A percentile compares a stretch with the other conserved stretches of the same genome.
Evolutionary conservation across 2,329 filamentous ascomycete species (phyloP).

Genomic region (Ambrosiella cleistominuta): DNA sequence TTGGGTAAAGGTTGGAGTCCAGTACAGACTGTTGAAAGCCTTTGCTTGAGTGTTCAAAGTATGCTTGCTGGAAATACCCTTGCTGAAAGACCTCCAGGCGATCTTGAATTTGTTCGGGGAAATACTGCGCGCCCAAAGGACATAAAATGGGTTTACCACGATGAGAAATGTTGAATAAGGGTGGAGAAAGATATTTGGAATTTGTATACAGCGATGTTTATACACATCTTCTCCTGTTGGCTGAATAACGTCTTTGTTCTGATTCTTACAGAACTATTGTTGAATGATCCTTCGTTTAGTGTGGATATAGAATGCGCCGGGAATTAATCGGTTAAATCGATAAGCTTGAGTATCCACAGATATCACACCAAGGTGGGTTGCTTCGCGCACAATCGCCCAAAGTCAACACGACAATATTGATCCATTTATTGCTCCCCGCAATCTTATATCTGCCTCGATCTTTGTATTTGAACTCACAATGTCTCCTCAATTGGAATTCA

Average conservation of each 20-base stretch:
- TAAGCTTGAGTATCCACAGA: neutral
- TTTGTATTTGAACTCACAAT: conserved; percentile 28
- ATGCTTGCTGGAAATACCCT: conserved; percentile 94
- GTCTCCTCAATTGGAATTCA: conserved; percentile 55
- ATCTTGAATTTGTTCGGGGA: conserved; percentile 70
- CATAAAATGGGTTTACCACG: conserved; percentile 88
- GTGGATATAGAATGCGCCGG: neutral
- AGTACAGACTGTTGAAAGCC: conserved; percentile 89
- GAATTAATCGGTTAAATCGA: neutral
- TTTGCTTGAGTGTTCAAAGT: conserved; percentile 94
- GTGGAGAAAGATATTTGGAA: too few relatives aligned
- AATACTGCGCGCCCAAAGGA: conserved; percentile 70
- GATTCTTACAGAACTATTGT: neutral
- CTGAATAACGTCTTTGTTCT: conserved; percentile 1
- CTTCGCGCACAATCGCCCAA: neutral
- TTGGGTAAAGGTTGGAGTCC: conserved; percentile 90
- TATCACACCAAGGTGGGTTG: neutral
- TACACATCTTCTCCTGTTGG: too few relatives aligned
- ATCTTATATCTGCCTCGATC: neutral
- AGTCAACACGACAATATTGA: neutral
- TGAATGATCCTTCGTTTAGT: too few relatives aligned
- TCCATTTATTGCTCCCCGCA: neutral
- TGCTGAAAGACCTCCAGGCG: conserved; percentile 76
- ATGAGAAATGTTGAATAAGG: conserved; percentile 36
- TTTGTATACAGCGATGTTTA: too few relatives aligned